These are phyloP conservation scores for Psidium guajava DNA, from an alignment of 345 rosid genomes.

Conservation along the genomic window DNA sequence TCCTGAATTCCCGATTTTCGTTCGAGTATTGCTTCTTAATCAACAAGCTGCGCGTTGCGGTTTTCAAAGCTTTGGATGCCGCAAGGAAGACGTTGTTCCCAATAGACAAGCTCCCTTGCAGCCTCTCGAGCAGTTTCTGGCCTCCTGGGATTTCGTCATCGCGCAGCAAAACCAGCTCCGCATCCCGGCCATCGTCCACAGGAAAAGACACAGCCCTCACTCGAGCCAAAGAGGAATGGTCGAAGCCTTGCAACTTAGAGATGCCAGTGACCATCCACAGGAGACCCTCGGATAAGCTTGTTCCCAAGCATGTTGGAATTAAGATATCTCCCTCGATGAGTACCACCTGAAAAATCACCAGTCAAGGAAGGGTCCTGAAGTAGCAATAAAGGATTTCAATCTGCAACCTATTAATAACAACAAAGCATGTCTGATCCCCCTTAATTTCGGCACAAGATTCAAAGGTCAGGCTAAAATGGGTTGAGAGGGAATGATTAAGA, in stretches of 20 bases:
- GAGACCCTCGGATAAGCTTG: constrained; percentile 29
- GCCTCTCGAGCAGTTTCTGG: constrained; percentile 39
- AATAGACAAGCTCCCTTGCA: constrained; percentile 49
- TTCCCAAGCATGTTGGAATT: constrained; percentile 56
- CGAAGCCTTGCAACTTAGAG: constrained; percentile 46
- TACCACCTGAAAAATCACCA: constrained; percentile 34
- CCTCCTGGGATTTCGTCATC: constrained; percentile 58
- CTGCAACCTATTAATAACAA: not conserved
- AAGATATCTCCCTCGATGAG: constrained; percentile 44
- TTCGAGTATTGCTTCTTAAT: constrained; percentile 78
- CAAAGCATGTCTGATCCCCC: not conserved
- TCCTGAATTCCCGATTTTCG: constrained; percentile 70
- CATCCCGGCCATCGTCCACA: constrained; percentile 31
- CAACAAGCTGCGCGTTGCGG: constrained; percentile 64
- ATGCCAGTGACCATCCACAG: constrained; percentile 76
- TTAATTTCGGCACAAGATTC: not conserved
- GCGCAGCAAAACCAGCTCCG: constrained; percentile 18
- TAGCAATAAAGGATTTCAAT: not conserved
- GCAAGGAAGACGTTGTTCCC: constrained; percentile 50
- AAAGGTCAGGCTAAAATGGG: not conserved
- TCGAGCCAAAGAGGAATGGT: constrained; percentile 33
- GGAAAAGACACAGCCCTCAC: constrained; percentile 38
- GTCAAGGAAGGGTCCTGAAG: not conserved
- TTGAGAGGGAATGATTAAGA: not conserved
- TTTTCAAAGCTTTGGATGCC: constrained; percentile 72